Percentiles rank a stretch among this genome's conserved stretches.
Conservation (phyloP, 129 eudicot species). For the Escallonia herrerae region DNA sequence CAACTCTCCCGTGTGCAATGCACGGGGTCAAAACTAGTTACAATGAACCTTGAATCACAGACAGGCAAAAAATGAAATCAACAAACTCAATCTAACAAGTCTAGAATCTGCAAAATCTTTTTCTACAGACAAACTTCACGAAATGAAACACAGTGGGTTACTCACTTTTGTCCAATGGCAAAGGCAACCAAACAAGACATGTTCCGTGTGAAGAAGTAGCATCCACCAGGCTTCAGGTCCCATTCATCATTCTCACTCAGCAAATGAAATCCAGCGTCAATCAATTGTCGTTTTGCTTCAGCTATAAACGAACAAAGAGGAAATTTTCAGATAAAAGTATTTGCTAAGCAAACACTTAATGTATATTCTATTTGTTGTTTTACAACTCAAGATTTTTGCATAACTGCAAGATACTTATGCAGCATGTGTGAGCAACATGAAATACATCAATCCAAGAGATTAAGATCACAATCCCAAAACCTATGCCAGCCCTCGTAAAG, state of each 20-base stretch:
- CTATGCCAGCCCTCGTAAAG: too few relatives aligned
- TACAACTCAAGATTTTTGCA: neutral
- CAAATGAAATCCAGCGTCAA: conserved; percentile 78
- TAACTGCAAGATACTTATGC: neutral
- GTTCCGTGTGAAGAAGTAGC: conserved; percentile 88
- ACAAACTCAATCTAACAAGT: neutral
- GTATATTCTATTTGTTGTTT: neutral
- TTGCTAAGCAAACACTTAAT: neutral
- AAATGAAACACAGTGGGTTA: neutral
- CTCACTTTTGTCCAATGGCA: conserved; percentile 88
- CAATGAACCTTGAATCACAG: too few relatives aligned
- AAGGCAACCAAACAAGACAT: conserved; percentile 94
- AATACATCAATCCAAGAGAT: too few relatives aligned
- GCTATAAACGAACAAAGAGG: conserved; percentile 31
- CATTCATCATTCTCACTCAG: conserved; percentile 87
- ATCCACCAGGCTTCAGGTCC: conserved; percentile 95
- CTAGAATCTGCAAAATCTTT: neutral
- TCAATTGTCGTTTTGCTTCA: conserved; percentile 79
- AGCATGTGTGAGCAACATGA: too few relatives aligned
- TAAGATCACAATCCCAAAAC: too few relatives aligned
- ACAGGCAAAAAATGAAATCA: neutral
- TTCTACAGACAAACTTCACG: neutral
- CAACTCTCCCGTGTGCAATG: too few relatives aligned
- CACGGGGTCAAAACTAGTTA: too few relatives aligned
- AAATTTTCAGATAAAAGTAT: conserved; percentile 3